phyloP scores from a whole-genome alignment of 2,329 filamentous ascomycete genomes.

The Fusarium tupiense region DNA sequence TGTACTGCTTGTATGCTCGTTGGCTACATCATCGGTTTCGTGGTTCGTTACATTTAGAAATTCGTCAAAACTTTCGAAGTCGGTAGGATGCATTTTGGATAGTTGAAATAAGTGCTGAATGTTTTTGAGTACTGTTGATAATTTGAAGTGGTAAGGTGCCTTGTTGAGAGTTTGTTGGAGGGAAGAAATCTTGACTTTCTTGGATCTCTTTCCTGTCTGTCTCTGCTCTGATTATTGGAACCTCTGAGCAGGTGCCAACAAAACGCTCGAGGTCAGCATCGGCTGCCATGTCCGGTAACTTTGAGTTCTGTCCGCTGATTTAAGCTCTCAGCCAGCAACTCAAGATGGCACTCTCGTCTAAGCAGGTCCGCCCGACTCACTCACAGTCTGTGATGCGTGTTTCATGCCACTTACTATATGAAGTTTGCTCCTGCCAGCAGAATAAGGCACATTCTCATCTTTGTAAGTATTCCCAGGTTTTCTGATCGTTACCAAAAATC shows the following conservation, averaged over 20 bases:
- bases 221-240: background rate
- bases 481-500: background rate
- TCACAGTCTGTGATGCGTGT: background rate
- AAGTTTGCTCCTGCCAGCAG: background rate
- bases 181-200: too few relatives aligned
- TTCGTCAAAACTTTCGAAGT: too few relatives aligned
- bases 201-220: background rate
- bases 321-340: too few relatives aligned
- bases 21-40: background rate
- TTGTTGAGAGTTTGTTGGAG: background rate
- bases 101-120: background rate
- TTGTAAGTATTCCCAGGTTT: background rate
- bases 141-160: background rate
- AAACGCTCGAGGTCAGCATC: background rate
- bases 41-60: too few relatives aligned
- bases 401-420: background rate
- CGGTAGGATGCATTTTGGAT: too few relatives aligned
- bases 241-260: background rate
- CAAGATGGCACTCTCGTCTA: background rate
- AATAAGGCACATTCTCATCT: background rate
- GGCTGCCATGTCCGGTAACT: too few relatives aligned
- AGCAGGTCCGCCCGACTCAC: background rate
- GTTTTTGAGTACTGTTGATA: background rate
- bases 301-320: too few relatives aligned
- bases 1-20: fast-evolving